These are phyloP conservation scores for Coix lacrymajobi DNA, from an alignment of 176 grass and related monocot genomes.

Conservation along the genomic window DNA sequence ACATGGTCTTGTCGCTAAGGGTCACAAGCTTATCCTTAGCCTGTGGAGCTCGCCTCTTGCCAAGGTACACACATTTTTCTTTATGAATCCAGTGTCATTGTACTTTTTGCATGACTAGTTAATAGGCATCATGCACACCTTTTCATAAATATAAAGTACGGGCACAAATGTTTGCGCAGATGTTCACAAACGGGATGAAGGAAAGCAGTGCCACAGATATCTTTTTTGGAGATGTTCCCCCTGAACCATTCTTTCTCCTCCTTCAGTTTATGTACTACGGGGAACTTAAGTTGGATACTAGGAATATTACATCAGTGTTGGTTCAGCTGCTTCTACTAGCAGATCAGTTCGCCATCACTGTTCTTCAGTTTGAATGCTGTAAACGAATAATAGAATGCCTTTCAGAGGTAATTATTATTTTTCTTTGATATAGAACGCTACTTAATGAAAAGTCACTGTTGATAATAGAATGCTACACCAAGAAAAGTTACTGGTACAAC, in stretches of 20 bases:
- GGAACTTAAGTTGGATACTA: slow-evolving; percentile 47
- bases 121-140: not conserved
- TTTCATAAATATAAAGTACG: slow-evolving; percentile 8
- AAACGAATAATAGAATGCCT: slow-evolving; percentile 73
- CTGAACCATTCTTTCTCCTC: slow-evolving; percentile 68
- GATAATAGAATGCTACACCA: not conserved
- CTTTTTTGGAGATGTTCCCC: slow-evolving; percentile 58
- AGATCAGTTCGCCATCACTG: slow-evolving; percentile 71
- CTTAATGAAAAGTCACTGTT: too few species aligned
- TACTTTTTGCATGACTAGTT: not conserved
- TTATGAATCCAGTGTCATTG: not conserved
- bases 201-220: slow-evolving; percentile 70
- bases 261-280: slow-evolving; percentile 85
- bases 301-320: slow-evolving; percentile 43
- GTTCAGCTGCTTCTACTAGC: slow-evolving; percentile 69
- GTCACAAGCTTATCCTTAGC: slow-evolving; percentile 88
- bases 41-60: slow-evolving; percentile 68
- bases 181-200: slow-evolving; percentile 98
- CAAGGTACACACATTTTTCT: slow-evolving; percentile 45
- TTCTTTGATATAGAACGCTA: slow-evolving; percentile 15
- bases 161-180: slow-evolving; percentile 40
- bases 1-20: slow-evolving; percentile 53
- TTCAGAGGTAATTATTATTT: slow-evolving; percentile 63
- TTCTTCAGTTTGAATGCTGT: slow-evolving; percentile 87
- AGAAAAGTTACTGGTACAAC: not conserved